These are phyloP conservation scores for Kandelia obovata DNA, from an alignment of 345 rosid species.

Conservation along the genomic window DNA sequence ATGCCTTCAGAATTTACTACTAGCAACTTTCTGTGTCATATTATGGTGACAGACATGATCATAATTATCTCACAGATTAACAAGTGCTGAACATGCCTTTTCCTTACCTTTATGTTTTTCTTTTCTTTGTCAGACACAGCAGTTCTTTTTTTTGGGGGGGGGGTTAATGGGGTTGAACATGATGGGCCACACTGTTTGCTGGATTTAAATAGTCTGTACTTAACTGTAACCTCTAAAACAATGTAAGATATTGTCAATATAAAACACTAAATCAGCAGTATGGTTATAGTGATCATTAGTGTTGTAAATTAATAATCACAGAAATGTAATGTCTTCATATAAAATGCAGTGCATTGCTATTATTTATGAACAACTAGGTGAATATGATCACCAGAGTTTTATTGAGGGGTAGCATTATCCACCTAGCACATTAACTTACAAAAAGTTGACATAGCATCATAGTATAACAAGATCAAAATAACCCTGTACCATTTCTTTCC, in stretches of 20 bases:
- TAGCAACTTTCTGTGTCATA: background rate
- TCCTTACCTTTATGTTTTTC: background rate
- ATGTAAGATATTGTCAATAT: no score
- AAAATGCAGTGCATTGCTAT: no score
- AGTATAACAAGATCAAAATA: slow-evolving; percentile 13
- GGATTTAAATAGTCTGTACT: no score
- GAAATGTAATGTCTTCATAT: background rate
- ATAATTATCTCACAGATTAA: background rate
- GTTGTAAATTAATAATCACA: background rate
- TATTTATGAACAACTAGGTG: no score
- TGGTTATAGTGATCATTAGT: background rate
- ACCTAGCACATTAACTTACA: background rate
- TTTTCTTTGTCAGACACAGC: background rate
- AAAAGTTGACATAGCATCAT: slow-evolving; percentile 5
- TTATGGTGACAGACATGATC: background rate
- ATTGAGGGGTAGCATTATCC: no score
- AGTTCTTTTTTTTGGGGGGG: no score
- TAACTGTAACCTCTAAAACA: no score
- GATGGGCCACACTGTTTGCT: no score
- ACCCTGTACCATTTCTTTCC: slow-evolving; percentile 83
- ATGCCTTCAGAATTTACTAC: slow-evolving; percentile 11
- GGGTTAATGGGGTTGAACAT: no score
- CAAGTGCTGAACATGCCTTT: background rate
- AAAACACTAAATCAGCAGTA: background rate
- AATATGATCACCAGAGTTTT: no score